Evolutionary conservation across 768 basidiomycete genomes (phyloP), one percentile per base, ranked within the genome.

Genomic region (Imleria badia): DNA sequence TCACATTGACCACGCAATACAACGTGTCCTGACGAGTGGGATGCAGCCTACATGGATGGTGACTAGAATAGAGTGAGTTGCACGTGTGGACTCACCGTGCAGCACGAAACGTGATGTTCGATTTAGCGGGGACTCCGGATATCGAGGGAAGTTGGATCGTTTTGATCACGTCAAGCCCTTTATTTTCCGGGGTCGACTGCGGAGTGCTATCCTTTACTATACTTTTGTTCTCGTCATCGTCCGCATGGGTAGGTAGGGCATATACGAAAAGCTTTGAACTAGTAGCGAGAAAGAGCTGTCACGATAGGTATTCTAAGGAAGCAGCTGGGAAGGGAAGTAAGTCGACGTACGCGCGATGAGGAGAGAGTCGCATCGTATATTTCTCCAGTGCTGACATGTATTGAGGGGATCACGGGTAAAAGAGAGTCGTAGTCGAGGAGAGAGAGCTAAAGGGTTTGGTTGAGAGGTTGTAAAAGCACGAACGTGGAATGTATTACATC

Each of bases 321-420:
- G 36, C 7, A 14, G 15, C 15, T n/a, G 12, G 17, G 22, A 26
- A 8, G 19, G 36, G 31, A 55, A 41, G 15, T 43, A 45, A 19
- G 48, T 41, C 29, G 17, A 69, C 77, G 54, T 65, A 91, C 91
- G 20, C 78, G 81, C 12, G 79, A 77, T 6, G 77, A 72, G 26
- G 87, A 87, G 75, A 97, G 90, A 8, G 91, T 80, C 17, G 83
- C 84, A 63, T 96, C 94, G 55, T 92, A 96, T 42, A 98, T 84
- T 69, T 97, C 94, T 43, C 85, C 86, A 13, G 82, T 81, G 15
- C 83, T 76, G 41, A 84, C 75, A 41, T 65, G 67, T 40, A 91
- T 74, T 5, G 83, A 66, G 20, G 69, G 68, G 15, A 76, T 79
- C 22, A 74, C 72, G 11, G 79, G 82, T 31, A 66, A 62, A 29